A percentile compares a stretch with the other conserved stretches of the same genome.
These are phyloP conservation scores for Durotheca rogersii DNA, from an alignment of 495 filamentous ascomycete species.

Conservation along the genomic window DNA sequence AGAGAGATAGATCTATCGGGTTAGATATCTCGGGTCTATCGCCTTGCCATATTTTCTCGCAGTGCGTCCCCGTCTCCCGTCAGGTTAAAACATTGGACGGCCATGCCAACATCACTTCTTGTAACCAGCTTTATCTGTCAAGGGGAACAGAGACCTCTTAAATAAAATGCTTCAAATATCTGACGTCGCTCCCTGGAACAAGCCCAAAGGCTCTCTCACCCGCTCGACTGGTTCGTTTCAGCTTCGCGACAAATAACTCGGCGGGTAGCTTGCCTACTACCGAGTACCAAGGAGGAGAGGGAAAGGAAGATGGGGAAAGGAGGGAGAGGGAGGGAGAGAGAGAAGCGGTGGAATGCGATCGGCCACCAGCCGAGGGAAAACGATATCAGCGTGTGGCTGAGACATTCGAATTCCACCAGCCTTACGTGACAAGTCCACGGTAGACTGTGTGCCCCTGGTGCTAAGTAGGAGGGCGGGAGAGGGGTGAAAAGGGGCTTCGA, in stretches of 20 bases:
- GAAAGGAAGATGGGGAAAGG: no score
- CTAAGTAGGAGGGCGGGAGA: neutral
- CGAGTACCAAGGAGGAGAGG: no score
- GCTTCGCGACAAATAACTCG: no score
- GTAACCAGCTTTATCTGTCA: no score
- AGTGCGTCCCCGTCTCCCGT: neutral
- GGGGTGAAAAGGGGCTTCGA: no score
- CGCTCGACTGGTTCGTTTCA: no score
- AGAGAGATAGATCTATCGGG: no score
- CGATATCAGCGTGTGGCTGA: constrained; percentile 28
- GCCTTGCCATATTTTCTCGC: neutral
- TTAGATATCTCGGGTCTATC: constrained; percentile 11
- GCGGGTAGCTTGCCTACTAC: no score
- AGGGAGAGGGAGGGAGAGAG: neutral
- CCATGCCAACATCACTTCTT: constrained; percentile 21
- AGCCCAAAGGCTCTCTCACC: neutral
- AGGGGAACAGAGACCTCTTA: neutral
- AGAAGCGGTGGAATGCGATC: constrained; percentile 23
- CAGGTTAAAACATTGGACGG: constrained; percentile 10
- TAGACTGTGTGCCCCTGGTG: neutral
- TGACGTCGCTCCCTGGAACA: constrained; percentile 4
- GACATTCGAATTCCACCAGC: constrained; percentile 32
- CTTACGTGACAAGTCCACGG: constrained; percentile 17
- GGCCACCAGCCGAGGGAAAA: constrained; percentile 12
- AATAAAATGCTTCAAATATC: constrained; percentile 33